Percentiles rank a stretch among this genome's conserved stretches.
Conservation (phyloP, 2,329 filamentous ascomycete species). For the Talaromyces pinophilus region DNA sequence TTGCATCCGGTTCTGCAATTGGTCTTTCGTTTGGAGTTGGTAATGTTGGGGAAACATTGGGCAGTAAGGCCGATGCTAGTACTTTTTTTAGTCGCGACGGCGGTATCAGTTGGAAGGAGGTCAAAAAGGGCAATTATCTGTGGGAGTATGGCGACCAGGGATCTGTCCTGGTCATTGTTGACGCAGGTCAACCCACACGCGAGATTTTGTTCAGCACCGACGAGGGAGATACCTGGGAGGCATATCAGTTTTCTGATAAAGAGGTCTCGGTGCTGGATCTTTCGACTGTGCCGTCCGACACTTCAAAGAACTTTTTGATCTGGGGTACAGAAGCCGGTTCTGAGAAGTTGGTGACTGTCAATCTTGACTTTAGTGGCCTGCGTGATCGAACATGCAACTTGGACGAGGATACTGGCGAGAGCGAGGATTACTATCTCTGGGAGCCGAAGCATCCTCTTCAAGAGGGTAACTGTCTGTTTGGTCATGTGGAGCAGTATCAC, state of each 20-base stretch:
- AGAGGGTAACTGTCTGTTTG: conserved; percentile 82
- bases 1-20: conserved; percentile 82
- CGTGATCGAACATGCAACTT: conserved; percentile 70
- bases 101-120: conserved; percentile 82
- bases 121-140: conserved; percentile 84
- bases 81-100: conserved; percentile 91
- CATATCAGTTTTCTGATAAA: conserved; percentile 70
- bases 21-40: conserved; percentile 89
- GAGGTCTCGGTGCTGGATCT: conserved; percentile 76
- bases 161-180: conserved; percentile 84
- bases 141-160: conserved; percentile 98
- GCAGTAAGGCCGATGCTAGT: conserved; percentile 61
- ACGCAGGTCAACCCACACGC: conserved; percentile 68
- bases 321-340: conserved; percentile 65
- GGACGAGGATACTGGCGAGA: conserved; percentile 61
- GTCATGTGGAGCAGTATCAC: conserved; percentile 83
- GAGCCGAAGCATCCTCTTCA: conserved; percentile 78
- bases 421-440: conserved; percentile 80
- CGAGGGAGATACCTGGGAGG: conserved; percentile 76
- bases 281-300: conserved; percentile 84
- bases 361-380: conserved; percentile 84
- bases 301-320: conserved; percentile 84
- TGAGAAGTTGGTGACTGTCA: conserved; percentile 68
- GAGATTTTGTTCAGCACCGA: conserved; percentile 74
- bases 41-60: conserved; percentile 72